A percentile compares a stretch with the other conserved stretches of the same genome.
Conservation (phyloP, 2,329 filamentous ascomycete species). For the Fusarium pseudonygamai region DNA sequence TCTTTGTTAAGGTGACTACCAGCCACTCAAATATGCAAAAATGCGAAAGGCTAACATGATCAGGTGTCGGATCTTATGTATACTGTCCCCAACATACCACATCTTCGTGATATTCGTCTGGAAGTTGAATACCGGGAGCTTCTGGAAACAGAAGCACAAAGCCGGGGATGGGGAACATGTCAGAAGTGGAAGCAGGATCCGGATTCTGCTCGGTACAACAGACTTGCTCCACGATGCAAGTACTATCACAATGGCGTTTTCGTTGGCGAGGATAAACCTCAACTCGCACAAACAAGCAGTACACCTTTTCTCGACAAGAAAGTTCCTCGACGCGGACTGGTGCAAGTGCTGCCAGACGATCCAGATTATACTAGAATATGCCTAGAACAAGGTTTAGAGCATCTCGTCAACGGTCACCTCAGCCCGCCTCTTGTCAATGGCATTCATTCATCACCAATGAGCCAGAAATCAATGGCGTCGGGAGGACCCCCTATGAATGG, state of each 20-base stretch:
- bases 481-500: slow-evolving; percentile 46
- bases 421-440: slow-evolving; percentile 59
- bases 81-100: slow-evolving; percentile 65
- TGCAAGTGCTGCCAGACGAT: slow-evolving; percentile 63
- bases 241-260: slow-evolving; percentile 67
- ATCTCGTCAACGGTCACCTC: slow-evolving; percentile 60
- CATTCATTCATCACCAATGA: slow-evolving; percentile 57
- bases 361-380: slow-evolving; percentile 66
- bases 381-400: slow-evolving; percentile 64
- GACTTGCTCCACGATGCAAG: slow-evolving; percentile 66
- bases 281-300: slow-evolving; percentile 58
- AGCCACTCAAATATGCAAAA: not conserved
- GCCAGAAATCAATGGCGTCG: slow-evolving; percentile 46
- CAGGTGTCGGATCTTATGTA: slow-evolving; percentile 71
- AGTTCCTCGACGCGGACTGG: slow-evolving; percentile 64
- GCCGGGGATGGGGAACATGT: slow-evolving; percentile 52
- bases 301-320: slow-evolving; percentile 64
- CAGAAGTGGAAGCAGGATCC: slow-evolving; percentile 70
- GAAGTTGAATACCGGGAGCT: slow-evolving; percentile 69
- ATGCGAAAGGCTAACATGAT: slow-evolving; percentile 9
- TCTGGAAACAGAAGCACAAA: slow-evolving; percentile 59
- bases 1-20: slow-evolving; percentile 74
- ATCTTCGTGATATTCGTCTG: slow-evolving; percentile 65
- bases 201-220: slow-evolving; percentile 59
- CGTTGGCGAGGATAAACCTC: slow-evolving; percentile 61